These are phyloP conservation scores for Aspergillus eucalypticola DNA, from an alignment of 2,329 filamentous ascomycete species.

Conservation along the genomic window DNA sequence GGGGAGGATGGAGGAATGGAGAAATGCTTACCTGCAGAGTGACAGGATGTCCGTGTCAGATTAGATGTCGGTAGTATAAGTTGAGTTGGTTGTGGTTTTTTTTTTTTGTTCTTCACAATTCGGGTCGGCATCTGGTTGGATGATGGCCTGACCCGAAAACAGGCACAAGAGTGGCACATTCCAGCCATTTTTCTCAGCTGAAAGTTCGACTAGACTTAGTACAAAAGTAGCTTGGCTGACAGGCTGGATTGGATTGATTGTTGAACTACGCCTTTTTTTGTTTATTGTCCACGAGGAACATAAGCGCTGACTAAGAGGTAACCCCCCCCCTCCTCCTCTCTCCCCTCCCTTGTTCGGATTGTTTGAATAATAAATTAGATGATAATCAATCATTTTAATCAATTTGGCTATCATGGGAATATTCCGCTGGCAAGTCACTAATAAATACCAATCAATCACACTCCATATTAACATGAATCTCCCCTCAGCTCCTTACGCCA, in stretches of 20 bases:
- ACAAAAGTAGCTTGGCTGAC: too few species aligned
- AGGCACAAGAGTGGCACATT: not conserved
- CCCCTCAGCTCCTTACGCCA: not conserved
- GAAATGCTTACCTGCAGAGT: not conserved
- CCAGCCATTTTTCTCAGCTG: too few species aligned
- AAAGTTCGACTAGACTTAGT: too few species aligned
- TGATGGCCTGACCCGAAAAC: not conserved
- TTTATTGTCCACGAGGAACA: not conserved
- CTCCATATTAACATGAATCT: not conserved
- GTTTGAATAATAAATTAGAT: too few species aligned
- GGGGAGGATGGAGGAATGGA: not conserved
- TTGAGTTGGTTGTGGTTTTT: too few species aligned
- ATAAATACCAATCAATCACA: not conserved
- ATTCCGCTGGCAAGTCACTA: not conserved
- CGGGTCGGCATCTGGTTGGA: not conserved
- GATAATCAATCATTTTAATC: too few species aligned
- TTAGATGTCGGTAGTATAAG: not conserved
- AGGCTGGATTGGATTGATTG: too few species aligned
- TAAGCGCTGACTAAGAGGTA: not conserved
- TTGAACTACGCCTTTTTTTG: too few species aligned
- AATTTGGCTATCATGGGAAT: not conserved
- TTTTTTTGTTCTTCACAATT: not conserved
- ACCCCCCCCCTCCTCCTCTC: not conserved
- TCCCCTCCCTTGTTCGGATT: not conserved
- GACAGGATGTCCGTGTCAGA: not conserved